These are phyloP conservation scores for Coniochaeta sp. DNA, from an alignment of 2,329 filamentous ascomycete genomes.

Conservation along the genomic window DNA sequence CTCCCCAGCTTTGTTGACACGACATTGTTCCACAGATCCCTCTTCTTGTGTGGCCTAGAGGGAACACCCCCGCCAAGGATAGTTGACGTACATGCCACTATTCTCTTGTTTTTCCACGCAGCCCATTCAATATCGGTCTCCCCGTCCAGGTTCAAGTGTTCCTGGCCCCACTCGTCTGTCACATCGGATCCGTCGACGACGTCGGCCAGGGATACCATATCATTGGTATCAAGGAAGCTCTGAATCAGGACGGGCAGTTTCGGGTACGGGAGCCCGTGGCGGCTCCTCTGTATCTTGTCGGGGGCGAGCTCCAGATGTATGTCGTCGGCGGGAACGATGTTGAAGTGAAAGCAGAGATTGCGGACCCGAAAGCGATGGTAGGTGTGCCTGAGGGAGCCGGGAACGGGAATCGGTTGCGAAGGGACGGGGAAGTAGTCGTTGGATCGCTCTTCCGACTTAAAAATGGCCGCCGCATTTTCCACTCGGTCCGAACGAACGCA, in stretches of 20 bases:
- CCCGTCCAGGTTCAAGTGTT: not conserved
- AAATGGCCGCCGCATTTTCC: not conserved
- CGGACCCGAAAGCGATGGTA: not conserved
- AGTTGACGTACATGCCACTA: not conserved
- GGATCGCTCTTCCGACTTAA: not conserved
- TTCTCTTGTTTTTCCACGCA: not conserved
- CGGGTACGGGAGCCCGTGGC: not conserved
- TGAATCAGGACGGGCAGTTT: constrained; percentile 1
- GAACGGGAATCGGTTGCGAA: not conserved
- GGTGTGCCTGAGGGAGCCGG: not conserved
- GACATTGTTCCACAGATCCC: not conserved
- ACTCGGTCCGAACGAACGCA: not conserved
- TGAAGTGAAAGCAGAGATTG: not conserved
- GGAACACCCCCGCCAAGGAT: not conserved
- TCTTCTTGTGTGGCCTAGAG: not conserved
- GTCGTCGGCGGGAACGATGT: not conserved
- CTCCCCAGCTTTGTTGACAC: not conserved
- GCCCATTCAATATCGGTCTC: not conserved
- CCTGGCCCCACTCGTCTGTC: not conserved
- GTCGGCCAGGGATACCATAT: not conserved
- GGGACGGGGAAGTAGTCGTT: not conserved
- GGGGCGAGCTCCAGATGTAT: not conserved
- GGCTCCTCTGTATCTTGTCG: not conserved
- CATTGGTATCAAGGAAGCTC: not conserved
- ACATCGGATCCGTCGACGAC: not conserved